Base-by-base conservation (phyloP, 2,329 filamentous ascomycete genomes). In the Arthrobotrys sinensis region DNA sequence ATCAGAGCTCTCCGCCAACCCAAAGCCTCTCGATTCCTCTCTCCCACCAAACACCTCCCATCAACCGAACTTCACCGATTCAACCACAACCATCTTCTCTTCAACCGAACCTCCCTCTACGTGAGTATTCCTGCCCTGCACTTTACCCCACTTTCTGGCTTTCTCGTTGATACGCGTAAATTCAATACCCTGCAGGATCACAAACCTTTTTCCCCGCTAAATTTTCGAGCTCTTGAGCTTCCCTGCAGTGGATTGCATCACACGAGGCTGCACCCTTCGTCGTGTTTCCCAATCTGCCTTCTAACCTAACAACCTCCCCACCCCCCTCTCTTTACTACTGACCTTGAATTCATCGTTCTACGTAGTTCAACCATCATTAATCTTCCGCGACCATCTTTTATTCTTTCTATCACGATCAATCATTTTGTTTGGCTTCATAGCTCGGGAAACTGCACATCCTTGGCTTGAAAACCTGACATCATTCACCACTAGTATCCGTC, bases 261-360 rank as follows among this genome's bases (percentile, higher is more conserved):
- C 75, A 78, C 75, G 75, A 78, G 75, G 75, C 75, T 78, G 75
- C 75, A 78, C 75, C 75, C 75, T 77, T 67, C 67, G 52, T 53
- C 75, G 75, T 78, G 73, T 60, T 53, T 55, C 45, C 48, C 60
- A 63, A 78, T 72, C 73, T 70, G 45, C 55, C 32, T 36, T 34
- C 36, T 50, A 36, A 50, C 40, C 52, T 52, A 36, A 40, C 34
- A 14, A 34, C 48, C 40, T 21, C 16, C 36, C 43, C 50, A 7
- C 32, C 32, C 43, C 62, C n/a, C 62, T 46, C 36, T 63, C 67
- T 46, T 38, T 62, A 36, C 38, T 12, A 63, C 57, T 63, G 38
- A 32, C 46, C n/a, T 43, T 32, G n/a, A 40, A 57, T 43, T 53
- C 38, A 16, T 32, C n/a, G n/a, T 38, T 38, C 16, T 66, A 53